Base-by-base conservation (phyloP, 179 eudicot species). In the Patellifolia procumbens region DNA sequence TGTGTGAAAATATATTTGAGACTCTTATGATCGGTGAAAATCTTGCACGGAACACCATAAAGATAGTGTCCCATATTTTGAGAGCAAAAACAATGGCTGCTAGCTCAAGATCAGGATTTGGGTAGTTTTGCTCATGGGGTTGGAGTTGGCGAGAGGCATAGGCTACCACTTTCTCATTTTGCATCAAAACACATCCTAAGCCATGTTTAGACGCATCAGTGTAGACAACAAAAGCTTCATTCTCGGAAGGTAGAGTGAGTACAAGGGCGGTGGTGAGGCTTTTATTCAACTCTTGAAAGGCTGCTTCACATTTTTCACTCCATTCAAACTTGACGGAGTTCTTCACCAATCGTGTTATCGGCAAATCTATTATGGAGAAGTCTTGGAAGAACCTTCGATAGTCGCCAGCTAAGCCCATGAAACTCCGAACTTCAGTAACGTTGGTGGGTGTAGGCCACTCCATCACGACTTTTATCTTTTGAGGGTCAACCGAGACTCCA, bases 51-150 rank as follows among this genome's bases (percentile, higher is more conserved):
- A 0, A 17, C 24, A 9, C 59, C 59, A 53, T 16, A 53, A 3
- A 53, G 22, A 16, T 53, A 46, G 49, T 53, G 59, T n/a, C 59
- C 59, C 59, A 53, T 53, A 53, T 53, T n/a, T 53, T 53, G 59
- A 53, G 59, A 17, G 59, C 24, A 53, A 53, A 53, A 5, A 53
- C 26, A 24, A 53, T 24, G 20, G 3, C 59, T 53, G 59, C 59
- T 53, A 53, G 9, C 1, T n/a, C 59, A 4, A 53, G 15, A 19
- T 53, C 59, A 53, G 19, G 59, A 24, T 24, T 37, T 37, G n/a
- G n/a, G n/a, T n/a, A n/a, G n/a, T n/a, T n/a, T n/a, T n/a, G n/a
- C n/a, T n/a, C n/a, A n/a, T n/a, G 42, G 2, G 42, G 42, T 37
- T 37, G 2, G 2, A 37, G 42, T 37, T 37, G 42, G 2, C 42